A percentile compares a stretch with the other conserved stretches of the same genome.
Conservation (phyloP, 176 grass and related monocot genomes). For the barley (Hordeum vulgare) region MorexV3_pseudomolecules_assembly NC_058522.1:374274949-374275448, state of each 20-base stretch:
- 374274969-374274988: too few species aligned
- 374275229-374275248: neutral
- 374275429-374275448: too few species aligned
- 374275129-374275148: neutral
- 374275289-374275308: neutral
- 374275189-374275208: neutral
- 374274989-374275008: too few species aligned
- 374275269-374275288: neutral
- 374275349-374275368: neutral
- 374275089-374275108: too few species aligned
- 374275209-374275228: neutral
- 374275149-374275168: neutral
- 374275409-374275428: too few species aligned
- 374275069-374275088: too few species aligned
- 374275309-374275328: neutral
- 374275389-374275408: neutral
- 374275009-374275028: too few species aligned
- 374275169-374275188: neutral
- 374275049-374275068: too few species aligned
- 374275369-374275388: neutral
- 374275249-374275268: neutral
- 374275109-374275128: too few species aligned
- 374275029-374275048: too few species aligned
- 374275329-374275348: neutral
- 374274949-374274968: too few species aligned